phyloP scores from a whole-genome alignment of 768 basidiomycete species.

The Lactarius akahatsu region DNA sequence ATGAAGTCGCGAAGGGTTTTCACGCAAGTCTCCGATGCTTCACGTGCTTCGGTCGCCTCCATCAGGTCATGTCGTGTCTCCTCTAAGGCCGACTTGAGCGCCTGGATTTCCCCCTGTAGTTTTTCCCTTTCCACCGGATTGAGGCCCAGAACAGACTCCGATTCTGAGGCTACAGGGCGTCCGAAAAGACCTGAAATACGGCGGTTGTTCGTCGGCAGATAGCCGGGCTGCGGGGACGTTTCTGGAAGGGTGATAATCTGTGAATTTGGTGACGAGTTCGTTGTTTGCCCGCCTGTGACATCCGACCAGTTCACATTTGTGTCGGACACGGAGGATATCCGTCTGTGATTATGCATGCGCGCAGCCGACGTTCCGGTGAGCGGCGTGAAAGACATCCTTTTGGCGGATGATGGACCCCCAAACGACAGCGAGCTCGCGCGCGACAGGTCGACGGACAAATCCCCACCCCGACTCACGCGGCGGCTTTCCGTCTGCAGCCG shows the following conservation, averaged over 20 bases:
- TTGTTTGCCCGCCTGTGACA: slow-evolving; percentile 36
- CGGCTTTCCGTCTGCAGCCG: slow-evolving; percentile 76
- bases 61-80: slow-evolving; percentile 62
- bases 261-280: slow-evolving; percentile 25
- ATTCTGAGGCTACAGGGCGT: slow-evolving; percentile 46
- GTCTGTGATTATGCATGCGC: slow-evolving; percentile 53
- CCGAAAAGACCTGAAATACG: slow-evolving; percentile 57
- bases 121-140: slow-evolving; percentile 47
- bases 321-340: slow-evolving; percentile 75
- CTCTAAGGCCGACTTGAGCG: slow-evolving; percentile 59
- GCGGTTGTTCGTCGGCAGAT: slow-evolving; percentile 31
- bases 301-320: slow-evolving; percentile 38
- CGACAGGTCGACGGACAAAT: slow-evolving; percentile 54
- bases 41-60: slow-evolving; percentile 79
- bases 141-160: slow-evolving; percentile 31
- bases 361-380: slow-evolving; percentile 54
- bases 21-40: slow-evolving; percentile 85
- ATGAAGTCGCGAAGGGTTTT: slow-evolving; percentile 82
- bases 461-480: slow-evolving; percentile 53
- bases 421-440: slow-evolving; percentile 44
- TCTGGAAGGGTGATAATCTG: slow-evolving; percentile 28
- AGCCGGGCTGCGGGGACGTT: slow-evolving; percentile 31
- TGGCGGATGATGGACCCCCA: slow-evolving; percentile 52
- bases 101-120: slow-evolving; percentile 58
- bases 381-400: slow-evolving; percentile 75